Percentiles rank a stretch among this genome's conserved stretches.
Conservation (phyloP, 2,329 filamentous ascomycete species). For the Myotisia sp. region DNA sequence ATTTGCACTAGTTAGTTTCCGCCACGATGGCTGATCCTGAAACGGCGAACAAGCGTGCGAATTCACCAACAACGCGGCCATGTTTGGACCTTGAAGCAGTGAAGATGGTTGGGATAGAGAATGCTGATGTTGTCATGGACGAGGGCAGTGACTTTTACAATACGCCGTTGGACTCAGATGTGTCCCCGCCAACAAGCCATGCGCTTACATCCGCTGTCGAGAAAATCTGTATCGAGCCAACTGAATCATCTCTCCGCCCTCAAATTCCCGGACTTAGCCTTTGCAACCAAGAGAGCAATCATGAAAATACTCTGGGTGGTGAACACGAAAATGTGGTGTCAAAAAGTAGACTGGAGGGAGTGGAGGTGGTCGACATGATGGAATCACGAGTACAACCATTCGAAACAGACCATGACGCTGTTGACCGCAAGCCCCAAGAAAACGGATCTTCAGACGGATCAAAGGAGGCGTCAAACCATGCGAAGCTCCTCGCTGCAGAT, state of each 20-base stretch:
- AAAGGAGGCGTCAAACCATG: too few species aligned
- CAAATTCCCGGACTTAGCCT: slow-evolving; percentile 26
- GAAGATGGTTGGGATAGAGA: slow-evolving; percentile 15
- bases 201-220: neutral
- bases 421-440: too few species aligned
- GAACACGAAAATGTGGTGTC: too few species aligned
- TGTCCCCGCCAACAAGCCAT: slow-evolving; percentile 13
- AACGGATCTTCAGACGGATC: too few species aligned
- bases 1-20: neutral
- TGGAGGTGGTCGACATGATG: too few species aligned
- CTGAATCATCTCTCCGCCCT: slow-evolving; percentile 14
- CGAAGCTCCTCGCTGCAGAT: neutral
- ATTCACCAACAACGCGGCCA: slow-evolving; percentile 16
- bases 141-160: slow-evolving; percentile 32
- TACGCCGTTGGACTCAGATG: slow-evolving; percentile 22
- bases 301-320: neutral
- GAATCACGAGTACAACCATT: too few species aligned
- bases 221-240: neutral
- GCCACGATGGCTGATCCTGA: slow-evolving; percentile 8
- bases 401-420: too few species aligned
- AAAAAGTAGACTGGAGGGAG: too few species aligned
- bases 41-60: slow-evolving; percentile 12
- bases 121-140: slow-evolving; percentile 19
- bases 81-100: slow-evolving; percentile 20
- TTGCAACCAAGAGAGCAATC: slow-evolving; percentile 10